A percentile compares a stretch with the other conserved stretches of the same genome.
Conservation (phyloP, 2,329 filamentous ascomycete genomes). For the Trichoderma asperellum region DNA sequence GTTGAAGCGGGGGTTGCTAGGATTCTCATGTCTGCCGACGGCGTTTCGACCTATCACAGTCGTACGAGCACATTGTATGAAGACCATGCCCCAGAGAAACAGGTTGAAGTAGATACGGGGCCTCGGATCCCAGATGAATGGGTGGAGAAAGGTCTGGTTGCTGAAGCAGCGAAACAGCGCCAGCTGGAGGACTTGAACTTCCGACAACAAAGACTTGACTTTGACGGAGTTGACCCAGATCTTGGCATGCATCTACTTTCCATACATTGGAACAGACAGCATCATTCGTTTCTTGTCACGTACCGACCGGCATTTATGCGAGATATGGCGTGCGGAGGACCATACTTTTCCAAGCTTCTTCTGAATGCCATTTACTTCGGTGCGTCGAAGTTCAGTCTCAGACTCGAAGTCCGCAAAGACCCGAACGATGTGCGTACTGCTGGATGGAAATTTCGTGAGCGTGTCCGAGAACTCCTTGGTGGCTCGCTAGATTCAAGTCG, state of each 20-base stretch:
- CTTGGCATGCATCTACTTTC: slow-evolving; percentile 44
- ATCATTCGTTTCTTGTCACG: slow-evolving; percentile 44
- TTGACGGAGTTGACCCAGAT: slow-evolving; percentile 36
- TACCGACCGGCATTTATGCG: slow-evolving; percentile 46
- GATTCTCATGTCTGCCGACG: background rate
- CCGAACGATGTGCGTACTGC: slow-evolving; percentile 32
- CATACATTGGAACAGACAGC: slow-evolving; percentile 47
- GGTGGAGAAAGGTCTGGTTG: background rate
- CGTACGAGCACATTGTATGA: background rate
- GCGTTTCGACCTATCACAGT: background rate
- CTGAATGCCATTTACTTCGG: slow-evolving; percentile 44
- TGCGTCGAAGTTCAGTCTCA: slow-evolving; percentile 37
- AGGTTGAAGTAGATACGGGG: background rate
- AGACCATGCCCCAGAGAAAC: background rate
- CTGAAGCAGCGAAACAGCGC: slow-evolving; percentile 2
- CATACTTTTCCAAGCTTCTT: slow-evolving; percentile 44
- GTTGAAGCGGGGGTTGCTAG: too few relatives aligned
- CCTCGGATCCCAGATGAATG: background rate
- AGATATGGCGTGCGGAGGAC: slow-evolving; percentile 41
- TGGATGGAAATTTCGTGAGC: slow-evolving; percentile 34
- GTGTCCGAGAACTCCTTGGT: slow-evolving; percentile 35
- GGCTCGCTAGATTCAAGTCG: slow-evolving; percentile 24
- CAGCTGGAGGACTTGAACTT: too few relatives aligned
- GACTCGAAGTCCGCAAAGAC: slow-evolving; percentile 33
- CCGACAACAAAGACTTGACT: background rate